Conservation (phyloP, 257 asterid species). For the Orobanche coerulescens region DNA sequence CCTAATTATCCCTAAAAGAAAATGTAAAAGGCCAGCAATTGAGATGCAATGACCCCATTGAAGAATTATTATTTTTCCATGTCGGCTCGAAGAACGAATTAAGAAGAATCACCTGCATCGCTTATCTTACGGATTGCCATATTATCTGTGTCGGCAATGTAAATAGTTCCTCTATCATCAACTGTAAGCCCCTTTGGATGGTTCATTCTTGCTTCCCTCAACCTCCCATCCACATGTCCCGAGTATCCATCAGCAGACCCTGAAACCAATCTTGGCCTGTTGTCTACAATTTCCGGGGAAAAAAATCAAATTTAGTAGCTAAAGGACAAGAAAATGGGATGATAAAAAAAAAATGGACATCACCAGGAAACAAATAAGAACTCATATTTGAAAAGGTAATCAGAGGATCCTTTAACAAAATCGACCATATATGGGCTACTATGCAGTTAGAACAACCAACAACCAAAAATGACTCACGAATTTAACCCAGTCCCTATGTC, state of each 20-base stretch:
- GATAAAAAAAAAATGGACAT: background rate
- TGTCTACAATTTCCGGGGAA: conserved; percentile 38
- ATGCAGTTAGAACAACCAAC: conserved; percentile 10
- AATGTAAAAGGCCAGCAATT: background rate
- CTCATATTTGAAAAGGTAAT: background rate
- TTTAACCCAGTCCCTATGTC: background rate
- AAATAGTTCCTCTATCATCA: conserved; percentile 82
- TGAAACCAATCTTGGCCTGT: conserved; percentile 69
- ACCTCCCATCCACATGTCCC: conserved; percentile 77
- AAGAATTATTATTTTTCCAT: background rate
- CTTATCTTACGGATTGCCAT: conserved; percentile 92
- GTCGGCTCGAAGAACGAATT: background rate
- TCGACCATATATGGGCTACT: background rate
- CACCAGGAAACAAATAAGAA: background rate
- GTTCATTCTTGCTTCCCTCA: conserved; percentile 78
- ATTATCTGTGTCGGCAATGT: conserved; percentile 80
- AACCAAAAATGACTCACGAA: background rate
- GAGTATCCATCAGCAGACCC: conserved; percentile 86
- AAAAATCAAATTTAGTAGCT: conserved; percentile 3
- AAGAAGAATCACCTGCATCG: conserved; percentile 54
- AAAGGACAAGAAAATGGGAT: background rate
- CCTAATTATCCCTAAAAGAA: background rate
- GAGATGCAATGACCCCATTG: background rate
- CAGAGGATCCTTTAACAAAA: background rate
- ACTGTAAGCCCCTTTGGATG: conserved; percentile 91